Percentiles rank a stretch among this genome's conserved stretches.
These are phyloP conservation scores for Populus pruinosa DNA, from an alignment of 345 rosid species.

Conservation along the genomic window DNA sequence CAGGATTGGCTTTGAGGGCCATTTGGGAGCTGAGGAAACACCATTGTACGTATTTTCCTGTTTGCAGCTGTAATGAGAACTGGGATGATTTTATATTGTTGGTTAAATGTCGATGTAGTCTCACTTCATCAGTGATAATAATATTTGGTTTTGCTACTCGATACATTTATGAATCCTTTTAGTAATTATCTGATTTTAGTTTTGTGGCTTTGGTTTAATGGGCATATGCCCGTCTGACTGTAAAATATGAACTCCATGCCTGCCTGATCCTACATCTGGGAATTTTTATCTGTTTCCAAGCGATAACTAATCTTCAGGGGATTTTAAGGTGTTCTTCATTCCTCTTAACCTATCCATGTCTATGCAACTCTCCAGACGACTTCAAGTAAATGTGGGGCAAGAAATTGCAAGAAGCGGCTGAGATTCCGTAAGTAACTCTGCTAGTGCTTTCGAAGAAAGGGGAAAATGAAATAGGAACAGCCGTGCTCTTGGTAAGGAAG, in stretches of 20 bases:
- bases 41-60: neutral
- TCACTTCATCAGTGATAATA: neutral
- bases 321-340: neutral
- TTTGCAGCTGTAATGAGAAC: neutral
- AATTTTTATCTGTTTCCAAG: neutral
- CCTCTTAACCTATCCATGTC: neutral
- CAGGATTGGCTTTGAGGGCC: constrained; percentile 77
- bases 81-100: neutral
- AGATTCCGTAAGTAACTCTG: too few species aligned
- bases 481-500: too few species aligned
- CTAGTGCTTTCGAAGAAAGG: too few species aligned
- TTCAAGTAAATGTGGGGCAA: too few species aligned
- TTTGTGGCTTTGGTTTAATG: neutral
- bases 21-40: neutral
- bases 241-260: neutral
- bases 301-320: neutral
- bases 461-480: too few species aligned
- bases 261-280: neutral
- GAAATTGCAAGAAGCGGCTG: too few species aligned
- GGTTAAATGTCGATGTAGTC: neutral
- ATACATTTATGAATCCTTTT: neutral
- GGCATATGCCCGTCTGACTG: neutral
- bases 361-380: too few species aligned
- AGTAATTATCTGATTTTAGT: neutral
- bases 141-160: neutral